Evolutionary conservation across 495 filamentous ascomycete species (phyloP), one percentile per base, ranked within the genome.

Genomic region (Aspergillus indologenus): DNA sequence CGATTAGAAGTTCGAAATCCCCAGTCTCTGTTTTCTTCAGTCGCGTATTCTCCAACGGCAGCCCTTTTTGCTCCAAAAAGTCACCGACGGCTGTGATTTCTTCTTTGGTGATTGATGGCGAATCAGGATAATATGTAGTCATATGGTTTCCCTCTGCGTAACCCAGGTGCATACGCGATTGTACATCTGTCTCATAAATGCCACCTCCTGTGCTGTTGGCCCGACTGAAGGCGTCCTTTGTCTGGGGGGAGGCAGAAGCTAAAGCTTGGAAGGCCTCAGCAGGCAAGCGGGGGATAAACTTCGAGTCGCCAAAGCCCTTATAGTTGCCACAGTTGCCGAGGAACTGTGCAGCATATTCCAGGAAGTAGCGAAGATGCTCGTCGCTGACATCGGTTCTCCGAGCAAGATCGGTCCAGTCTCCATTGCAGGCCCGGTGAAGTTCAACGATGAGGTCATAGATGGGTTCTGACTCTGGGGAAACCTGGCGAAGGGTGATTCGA

Each of bases 251-350:
- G 17, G 75, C 74, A 19, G 85, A 81, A 20, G 89, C 87, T n/a
- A 98, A 74, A 59, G 86, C 83, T 34, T 85, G 81, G 56, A 98
- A 81, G 29, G 82, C 81, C 18, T 84, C 81, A 50, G 84, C 76
- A 14, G 82, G 71, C 57, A 92, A 81, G 45, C 92, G 81, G 9
- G 94, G 94, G 54, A 98, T 85, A 71, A 97, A 96, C 68, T 98
- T 98, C 59, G 87, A 83, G 70, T 98, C 94, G 34, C 94, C 94
- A 63, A 97, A 96, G 26, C 88, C 89, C 75, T 97, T 97, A 78
- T 96, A 98, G 72, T 98, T 98, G 47, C 94, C 94, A 49, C 81
- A 75, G 68, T 97, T 98, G 23, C 92, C 92, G 7, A 98, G 77
- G 71, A 98, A 94, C 67, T 92, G 89, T 2, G 87, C 86, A 1